phyloP scores from a whole-genome alignment of 106 monocot genomes.

The Allium sativum region DNA sequence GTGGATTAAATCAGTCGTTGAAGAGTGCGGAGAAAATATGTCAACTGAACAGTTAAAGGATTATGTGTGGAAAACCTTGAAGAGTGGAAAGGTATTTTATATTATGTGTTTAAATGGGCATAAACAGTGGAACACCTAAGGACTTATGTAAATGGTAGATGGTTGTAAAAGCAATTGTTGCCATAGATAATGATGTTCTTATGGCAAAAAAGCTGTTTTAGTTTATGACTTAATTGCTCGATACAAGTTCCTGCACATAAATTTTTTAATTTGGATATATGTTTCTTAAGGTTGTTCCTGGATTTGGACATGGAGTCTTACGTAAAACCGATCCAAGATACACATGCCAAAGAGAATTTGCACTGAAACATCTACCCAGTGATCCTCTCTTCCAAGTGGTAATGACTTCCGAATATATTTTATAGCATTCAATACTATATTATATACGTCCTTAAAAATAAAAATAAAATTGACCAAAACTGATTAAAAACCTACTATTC shows the following conservation, averaged over 20 bases:
- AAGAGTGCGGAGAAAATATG: slow-evolving; percentile 65
- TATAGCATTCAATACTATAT: no score
- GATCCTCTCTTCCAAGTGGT: slow-evolving; percentile 98
- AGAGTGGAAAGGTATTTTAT: slow-evolving; percentile 70
- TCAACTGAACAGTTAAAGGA: slow-evolving; percentile 73
- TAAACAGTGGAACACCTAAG: background rate
- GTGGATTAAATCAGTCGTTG: slow-evolving; percentile 78
- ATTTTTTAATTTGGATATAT: background rate
- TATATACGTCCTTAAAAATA: no score
- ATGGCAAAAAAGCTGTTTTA: background rate
- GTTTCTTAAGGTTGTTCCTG: slow-evolving; percentile 77
- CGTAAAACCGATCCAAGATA: slow-evolving; percentile 98
- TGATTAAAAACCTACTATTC: background rate
- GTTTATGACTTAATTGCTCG: background rate
- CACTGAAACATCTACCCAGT: slow-evolving; percentile 86
- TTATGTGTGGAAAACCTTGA: slow-evolving; percentile 75
- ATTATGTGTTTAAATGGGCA: background rate
- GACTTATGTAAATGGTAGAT: background rate
- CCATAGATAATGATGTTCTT: background rate
- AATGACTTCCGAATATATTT: background rate
- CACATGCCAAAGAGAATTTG: slow-evolving; percentile 92
- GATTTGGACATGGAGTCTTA: slow-evolving; percentile 95
- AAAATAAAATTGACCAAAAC: no score
- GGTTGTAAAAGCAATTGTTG: background rate
- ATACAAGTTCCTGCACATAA: background rate